Base-by-base conservation (phyloP, 495 filamentous ascomycete genomes). In the Recurvomyces mirabilis region DNA sequence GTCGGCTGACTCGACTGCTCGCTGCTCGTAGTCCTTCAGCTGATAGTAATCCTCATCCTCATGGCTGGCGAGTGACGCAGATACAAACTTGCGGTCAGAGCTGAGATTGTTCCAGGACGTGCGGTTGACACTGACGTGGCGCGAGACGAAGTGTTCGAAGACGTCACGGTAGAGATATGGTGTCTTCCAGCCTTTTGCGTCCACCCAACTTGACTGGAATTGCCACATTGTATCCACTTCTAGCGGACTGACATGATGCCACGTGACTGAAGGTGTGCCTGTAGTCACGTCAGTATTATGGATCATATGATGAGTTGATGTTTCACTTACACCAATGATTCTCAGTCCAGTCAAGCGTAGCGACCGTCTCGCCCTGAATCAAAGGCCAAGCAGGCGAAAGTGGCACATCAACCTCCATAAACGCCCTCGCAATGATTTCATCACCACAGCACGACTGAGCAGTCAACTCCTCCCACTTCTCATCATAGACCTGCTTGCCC, bases 401-500 rank as follows among this genome's bases (percentile, higher is more conserved):
- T 21, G 64, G 43, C 7, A 77, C 67, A 18, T 68, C 71, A 5
- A 66, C 67, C 35, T 79, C 73, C 21, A 67, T 62, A 33, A 85
- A 56, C 1, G 74, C 74, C 39, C 72, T 62, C 21, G 71, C 70
- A 28, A 85, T 63, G 4, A 84, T 65, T 44, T 74, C 72, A 55
- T 86, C 82, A 2, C 82, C 82, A 33, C 79, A 84, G 66, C 81
- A 85, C 38, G 76, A 69, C 7, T 51, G 47, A 41, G 68, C 65
- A 0, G 75, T 75, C 35, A 60, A 67, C n/a, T 59, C 51, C 54
- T 84, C 74, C 71, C 31, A 77, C 53, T 10, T 62, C 60, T 4
- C 62, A 46, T 53, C 66, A 67, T 25, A 69, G 58, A 36, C 66
- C 53, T 47, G 75, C 18, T 39, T 32, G 25, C 51, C 51, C 31